A percentile compares a stretch with the other conserved stretches of the same genome.
Evolutionary conservation across 2,329 filamentous ascomycete genomes (phyloP).

Genomic region (Diplodia corticola): DNA sequence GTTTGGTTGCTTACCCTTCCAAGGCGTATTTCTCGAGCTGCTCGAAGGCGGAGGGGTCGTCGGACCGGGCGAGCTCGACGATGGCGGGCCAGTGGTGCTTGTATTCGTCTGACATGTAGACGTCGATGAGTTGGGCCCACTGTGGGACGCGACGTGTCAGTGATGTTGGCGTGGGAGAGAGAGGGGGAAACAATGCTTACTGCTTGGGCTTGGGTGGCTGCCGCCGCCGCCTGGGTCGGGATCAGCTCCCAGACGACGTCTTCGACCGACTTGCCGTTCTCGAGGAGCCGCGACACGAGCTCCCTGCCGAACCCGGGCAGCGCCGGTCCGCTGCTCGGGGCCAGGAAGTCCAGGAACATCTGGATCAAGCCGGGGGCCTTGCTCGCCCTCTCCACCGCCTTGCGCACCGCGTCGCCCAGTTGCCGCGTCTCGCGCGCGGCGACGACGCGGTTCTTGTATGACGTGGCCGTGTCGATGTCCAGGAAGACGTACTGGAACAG

Average conservation of each 20-base stretch:
- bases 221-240: constrained; percentile 18
- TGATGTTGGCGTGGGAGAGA: neutral
- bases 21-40: constrained; percentile 23
- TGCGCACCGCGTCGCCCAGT: constrained; percentile 9
- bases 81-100: constrained; percentile 24
- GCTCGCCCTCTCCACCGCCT: constrained; percentile 6
- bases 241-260: constrained; percentile 23
- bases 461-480: constrained; percentile 31
- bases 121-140: constrained; percentile 25
- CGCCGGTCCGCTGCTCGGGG: constrained; percentile 7
- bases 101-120: constrained; percentile 24
- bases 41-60: constrained; percentile 12
- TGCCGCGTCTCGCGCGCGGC: constrained; percentile 20
- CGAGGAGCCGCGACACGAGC: constrained; percentile 23
- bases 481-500: constrained; percentile 36
- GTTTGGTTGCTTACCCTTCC: constrained; percentile 14
- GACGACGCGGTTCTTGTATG: constrained; percentile 25
- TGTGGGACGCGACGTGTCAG: neutral
- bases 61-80: constrained; percentile 15
- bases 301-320: constrained; percentile 4
- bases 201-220: constrained; percentile 18
- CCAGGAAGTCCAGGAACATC: constrained; percentile 14
- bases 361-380: neutral
- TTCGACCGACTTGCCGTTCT: constrained; percentile 23
- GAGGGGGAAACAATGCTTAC: neutral